Evolutionary conservation across 805 yeast species (phyloP), one percentile per base, ranked within the genome.

Genomic region (Hanseniaspora occidentalis): DNA sequence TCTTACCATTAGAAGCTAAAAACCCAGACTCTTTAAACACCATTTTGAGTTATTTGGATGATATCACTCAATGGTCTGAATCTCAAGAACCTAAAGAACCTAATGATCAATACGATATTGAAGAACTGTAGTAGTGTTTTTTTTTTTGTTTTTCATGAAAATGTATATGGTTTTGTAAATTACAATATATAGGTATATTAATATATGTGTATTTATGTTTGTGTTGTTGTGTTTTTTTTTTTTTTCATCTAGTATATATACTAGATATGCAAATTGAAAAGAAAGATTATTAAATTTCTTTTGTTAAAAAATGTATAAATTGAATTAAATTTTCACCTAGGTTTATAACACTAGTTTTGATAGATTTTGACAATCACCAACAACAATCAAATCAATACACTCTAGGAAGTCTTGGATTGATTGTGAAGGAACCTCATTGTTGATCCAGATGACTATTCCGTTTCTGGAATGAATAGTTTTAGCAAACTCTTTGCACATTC

Each of bases 81-180:
- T 65, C 76, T 3, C 97, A 92, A 60, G 99, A 92, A 59, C 97
- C 96, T 25, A 89, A 89, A 57, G 96, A 89, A 57, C 97, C 97
- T 0, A 71, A 74, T 22, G 96, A 85, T 49, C 84, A 78, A 45
- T 50, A 71, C 13, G 81, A 75, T 31, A 55, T 74, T n/a, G 84
- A 77, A 11, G 84, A 75, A 11, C 71, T 71, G 40, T 70, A 66
- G 40, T 48, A 42, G n/a, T n/a, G n/a, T n/a, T n/a, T n/a, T n/a
- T n/a, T n/a, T n/a, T n/a, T n/a, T n/a, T n/a, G n/a, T n/a, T n/a
- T 11, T n/a, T 3, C 8, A 3, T 19, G 16, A 22, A n/a, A 16
- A 29, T 22, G 8, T 14, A 22, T 11, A 33, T 20, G 23, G 6
- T 31, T 18, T 33, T 18, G 3, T 33, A 19, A 19, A 14, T 21